Conservation (phyloP, 2,329 filamentous ascomycete species). For the Aspergillus jensenii region DNA sequence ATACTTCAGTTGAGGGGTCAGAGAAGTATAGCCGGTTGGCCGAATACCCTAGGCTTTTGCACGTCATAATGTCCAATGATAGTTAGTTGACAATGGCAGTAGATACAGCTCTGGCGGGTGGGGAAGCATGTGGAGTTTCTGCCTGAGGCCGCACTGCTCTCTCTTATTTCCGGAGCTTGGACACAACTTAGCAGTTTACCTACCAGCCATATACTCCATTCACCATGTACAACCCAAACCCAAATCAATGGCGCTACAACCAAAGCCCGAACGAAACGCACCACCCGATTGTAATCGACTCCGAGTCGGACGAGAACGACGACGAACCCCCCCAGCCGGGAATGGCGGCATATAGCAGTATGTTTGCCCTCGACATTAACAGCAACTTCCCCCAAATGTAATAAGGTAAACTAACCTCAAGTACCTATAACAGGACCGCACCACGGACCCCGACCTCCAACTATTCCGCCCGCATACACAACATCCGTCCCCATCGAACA, state of each 20-base stretch:
- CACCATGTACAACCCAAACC: conserved; percentile 18
- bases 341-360: neutral
- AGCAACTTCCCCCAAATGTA: neutral
- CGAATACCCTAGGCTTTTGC: conserved; percentile 4
- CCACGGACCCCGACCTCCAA: conserved; percentile 5
- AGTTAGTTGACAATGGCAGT: neutral
- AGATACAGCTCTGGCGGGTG: conserved; percentile 2
- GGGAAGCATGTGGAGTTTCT: conserved; percentile 1
- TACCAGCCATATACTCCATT: no score
- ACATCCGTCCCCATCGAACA: conserved; percentile 13
- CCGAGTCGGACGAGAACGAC: conserved; percentile 17
- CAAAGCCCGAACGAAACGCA: neutral
- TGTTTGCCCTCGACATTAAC: neutral
- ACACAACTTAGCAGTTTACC: neutral
- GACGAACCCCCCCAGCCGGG: conserved; percentile 15
- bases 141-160: neutral
- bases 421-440: neutral
- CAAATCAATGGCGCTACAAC: conserved; percentile 7
- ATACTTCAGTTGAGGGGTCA: conserved; percentile 5
- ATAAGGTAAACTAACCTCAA: neutral
- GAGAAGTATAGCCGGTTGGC: conserved; percentile 4
- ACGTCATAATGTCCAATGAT: neutral
- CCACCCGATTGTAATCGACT: conserved; percentile 18
- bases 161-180: neutral
- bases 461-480: conserved; percentile 15